Conservation (phyloP, 768 basidiomycete species). For the Megacollybia marginata region DNA sequence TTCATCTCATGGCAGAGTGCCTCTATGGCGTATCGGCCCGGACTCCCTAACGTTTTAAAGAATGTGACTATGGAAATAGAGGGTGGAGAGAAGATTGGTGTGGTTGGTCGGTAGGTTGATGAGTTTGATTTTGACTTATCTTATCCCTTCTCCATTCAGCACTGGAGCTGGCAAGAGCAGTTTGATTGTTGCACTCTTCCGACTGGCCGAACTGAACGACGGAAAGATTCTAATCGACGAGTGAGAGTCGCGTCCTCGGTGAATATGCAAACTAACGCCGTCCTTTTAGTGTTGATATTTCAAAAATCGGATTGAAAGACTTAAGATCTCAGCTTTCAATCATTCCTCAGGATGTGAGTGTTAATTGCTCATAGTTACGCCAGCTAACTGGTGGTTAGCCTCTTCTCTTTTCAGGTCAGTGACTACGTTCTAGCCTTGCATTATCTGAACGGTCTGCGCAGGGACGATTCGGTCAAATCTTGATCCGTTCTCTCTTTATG, state of each 20-base stretch:
- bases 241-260: constrained; percentile 16
- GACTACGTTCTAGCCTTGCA: constrained; percentile 20
- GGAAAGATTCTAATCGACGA: constrained; percentile 63
- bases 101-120: constrained; percentile 46
- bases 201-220: constrained; percentile 49
- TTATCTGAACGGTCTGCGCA: constrained; percentile 25
- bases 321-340: constrained; percentile 54
- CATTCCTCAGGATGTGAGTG: constrained; percentile 60
- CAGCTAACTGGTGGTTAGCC: constrained; percentile 28
- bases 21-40: constrained; percentile 57
- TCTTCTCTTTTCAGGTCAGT: constrained; percentile 44
- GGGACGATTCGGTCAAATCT: constrained; percentile 52
- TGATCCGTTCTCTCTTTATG: constrained; percentile 54
- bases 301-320: constrained; percentile 58
- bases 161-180: constrained; percentile 54
- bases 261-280: background rate
- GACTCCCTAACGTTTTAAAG: constrained; percentile 66
- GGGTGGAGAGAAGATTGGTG: constrained; percentile 70
- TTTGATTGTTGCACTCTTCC: constrained; percentile 57
- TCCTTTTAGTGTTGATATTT: constrained; percentile 48
- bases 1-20: constrained; percentile 53
- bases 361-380: constrained; percentile 1
- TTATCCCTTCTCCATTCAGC: background rate
- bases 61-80: constrained; percentile 52
- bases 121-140: background rate